Evolutionary conservation across 441 rosid genomes (phyloP).

Genomic region (Cnidoscolus chayamansa): DNA sequence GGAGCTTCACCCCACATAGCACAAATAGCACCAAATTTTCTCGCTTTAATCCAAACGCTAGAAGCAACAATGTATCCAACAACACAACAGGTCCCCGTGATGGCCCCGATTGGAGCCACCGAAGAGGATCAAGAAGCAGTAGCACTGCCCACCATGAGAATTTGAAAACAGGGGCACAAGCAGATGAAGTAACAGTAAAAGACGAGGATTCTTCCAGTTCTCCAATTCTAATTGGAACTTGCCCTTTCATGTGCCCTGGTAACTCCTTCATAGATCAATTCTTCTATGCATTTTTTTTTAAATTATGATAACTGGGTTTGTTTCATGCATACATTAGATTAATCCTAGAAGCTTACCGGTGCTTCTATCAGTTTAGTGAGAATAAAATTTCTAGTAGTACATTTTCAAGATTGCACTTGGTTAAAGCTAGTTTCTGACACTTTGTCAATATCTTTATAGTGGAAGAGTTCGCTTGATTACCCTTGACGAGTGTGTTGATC

Average conservation of each 20-base stretch:
- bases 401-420: neutral
- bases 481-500: neutral
- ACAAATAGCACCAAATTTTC: neutral
- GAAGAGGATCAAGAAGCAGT: constrained; percentile 13
- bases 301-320: neutral
- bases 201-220: constrained; percentile 24
- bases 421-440: neutral
- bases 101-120: constrained; percentile 2
- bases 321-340: neutral
- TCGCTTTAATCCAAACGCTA: constrained; percentile 3
- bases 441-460: neutral
- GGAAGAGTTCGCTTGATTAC: neutral
- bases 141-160: neutral
- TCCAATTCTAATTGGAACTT: constrained; percentile 52
- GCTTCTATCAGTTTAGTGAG: neutral
- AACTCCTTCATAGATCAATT: neutral
- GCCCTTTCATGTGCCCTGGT: constrained; percentile 94
- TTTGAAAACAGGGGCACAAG: neutral
- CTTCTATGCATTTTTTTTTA: neutral
- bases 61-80: constrained; percentile 12
- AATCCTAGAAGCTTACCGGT: neutral
- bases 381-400: neutral
- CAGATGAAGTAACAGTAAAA: constrained; percentile 15
- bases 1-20: neutral
- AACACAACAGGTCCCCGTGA: neutral